A percentile compares a stretch with the other conserved stretches of the same genome.
phyloP scores from a whole-genome alignment of 148 eudicot species.

The Oxyria digyna region DNA sequence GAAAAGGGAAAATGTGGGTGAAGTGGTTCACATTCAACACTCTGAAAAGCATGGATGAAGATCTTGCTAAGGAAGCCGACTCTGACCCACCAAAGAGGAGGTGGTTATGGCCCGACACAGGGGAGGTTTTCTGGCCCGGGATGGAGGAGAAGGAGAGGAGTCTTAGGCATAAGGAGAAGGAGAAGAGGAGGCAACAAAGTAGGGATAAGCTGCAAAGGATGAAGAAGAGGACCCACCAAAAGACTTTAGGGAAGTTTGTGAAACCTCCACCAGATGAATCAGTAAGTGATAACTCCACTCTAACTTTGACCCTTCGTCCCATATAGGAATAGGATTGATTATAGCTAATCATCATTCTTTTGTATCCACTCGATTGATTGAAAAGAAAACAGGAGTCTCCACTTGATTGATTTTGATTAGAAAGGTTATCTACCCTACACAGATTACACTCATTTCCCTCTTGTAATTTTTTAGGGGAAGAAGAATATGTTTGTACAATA shows the following conservation, averaged over 20 bases:
- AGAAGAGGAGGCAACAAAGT: conserved; percentile 38
- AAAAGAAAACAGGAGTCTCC: too few species aligned
- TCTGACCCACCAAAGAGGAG: conserved; percentile 33
- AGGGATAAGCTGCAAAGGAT: conserved; percentile 59
- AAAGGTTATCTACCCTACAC: neutral
- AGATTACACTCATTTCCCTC: neutral
- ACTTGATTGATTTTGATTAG: too few species aligned
- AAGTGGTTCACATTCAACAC: conserved; percentile 59
- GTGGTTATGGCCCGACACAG: conserved; percentile 91
- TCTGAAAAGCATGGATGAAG: conserved; percentile 87
- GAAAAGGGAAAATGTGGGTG: conserved; percentile 80
- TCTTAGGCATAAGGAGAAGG: conserved; percentile 31
- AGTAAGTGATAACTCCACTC: neutral
- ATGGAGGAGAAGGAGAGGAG: conserved; percentile 53
- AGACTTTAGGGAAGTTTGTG: conserved; percentile 60
- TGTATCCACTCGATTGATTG: neutral
- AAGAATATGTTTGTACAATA: neutral
- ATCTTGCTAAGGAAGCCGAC: conserved; percentile 82
- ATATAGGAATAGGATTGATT: neutral
- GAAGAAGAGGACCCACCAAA: conserved; percentile 32
- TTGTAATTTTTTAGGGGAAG: neutral
- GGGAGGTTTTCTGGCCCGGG: conserved; percentile 87
- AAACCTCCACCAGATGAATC: conserved; percentile 44
- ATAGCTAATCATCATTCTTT: neutral
- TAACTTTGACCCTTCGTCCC: neutral